phyloP scores from a whole-genome alignment of 257 asterid species.

The Nicotiana otophora region DNA sequence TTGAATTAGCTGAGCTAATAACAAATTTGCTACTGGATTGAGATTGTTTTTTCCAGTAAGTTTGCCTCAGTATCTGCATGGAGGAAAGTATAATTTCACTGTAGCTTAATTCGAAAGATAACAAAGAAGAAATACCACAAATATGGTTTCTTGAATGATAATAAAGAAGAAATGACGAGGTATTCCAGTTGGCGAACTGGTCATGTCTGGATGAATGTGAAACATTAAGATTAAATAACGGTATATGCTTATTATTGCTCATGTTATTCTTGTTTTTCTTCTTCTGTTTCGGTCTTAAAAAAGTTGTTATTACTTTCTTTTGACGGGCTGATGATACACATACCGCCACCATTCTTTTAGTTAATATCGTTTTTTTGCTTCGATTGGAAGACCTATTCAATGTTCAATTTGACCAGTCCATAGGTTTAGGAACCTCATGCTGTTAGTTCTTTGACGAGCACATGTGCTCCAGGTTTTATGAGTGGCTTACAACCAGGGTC shows the following conservation, averaged over 20 bases:
- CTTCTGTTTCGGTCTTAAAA: background rate
- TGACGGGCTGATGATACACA: slow-evolving; percentile 1
- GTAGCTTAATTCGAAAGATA: slow-evolving; percentile 1
- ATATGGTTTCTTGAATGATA: background rate
- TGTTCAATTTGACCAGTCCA: background rate
- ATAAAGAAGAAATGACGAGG: background rate
- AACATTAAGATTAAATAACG: background rate
- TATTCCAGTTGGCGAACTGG: background rate
- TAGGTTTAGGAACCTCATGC: background rate
- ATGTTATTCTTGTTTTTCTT: background rate
- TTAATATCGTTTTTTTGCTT: background rate
- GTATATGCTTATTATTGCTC: background rate
- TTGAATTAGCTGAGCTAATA: background rate
- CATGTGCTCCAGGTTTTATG: background rate
- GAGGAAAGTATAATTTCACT: background rate
- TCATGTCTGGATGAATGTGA: background rate
- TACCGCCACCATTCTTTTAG: background rate
- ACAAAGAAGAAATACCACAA: background rate
- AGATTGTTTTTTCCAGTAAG: background rate
- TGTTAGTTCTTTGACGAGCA: background rate
- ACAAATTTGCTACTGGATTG: background rate
- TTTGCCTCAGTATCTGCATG: background rate
- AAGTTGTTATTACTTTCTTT: background rate
- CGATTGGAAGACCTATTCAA: background rate
- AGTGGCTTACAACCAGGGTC: background rate